Evolutionary conservation across 1,284 basidiomycete genomes (phyloP).

Genomic region (Spongispora temasekensis): DNA sequence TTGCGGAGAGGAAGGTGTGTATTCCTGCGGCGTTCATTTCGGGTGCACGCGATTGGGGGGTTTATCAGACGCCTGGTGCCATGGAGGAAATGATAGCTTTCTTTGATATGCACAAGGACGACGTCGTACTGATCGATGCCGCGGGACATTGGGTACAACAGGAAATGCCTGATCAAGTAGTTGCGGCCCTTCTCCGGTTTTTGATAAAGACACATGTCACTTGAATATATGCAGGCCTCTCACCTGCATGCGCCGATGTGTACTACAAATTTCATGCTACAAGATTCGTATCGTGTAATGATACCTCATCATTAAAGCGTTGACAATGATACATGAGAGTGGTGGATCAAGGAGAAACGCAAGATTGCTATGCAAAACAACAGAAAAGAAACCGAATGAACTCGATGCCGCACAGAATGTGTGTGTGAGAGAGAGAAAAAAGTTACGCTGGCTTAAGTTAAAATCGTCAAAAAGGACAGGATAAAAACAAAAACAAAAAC

Average conservation of each 20-base stretch:
- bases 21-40: slow-evolving; percentile 57
- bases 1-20: slow-evolving; percentile 39
- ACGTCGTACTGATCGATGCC: slow-evolving; percentile 54
- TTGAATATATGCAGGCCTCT: neutral
- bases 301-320: slow-evolving; percentile 21
- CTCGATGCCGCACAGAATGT: slow-evolving; percentile 8
- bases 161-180: slow-evolving; percentile 41
- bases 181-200: slow-evolving; percentile 25
- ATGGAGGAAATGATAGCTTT: slow-evolving; percentile 44
- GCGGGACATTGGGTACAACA: slow-evolving; percentile 69
- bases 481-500: neutral
- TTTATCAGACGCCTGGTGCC: slow-evolving; percentile 54
- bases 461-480: slow-evolving; percentile 5
- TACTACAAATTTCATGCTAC: slow-evolving; percentile 16
- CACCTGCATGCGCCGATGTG: neutral
- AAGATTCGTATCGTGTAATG: slow-evolving; percentile 19
- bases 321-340: slow-evolving; percentile 31
- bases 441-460: slow-evolving; percentile 12
- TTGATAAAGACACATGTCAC: slow-evolving; percentile 6
- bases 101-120: slow-evolving; percentile 38
- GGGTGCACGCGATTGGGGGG: slow-evolving; percentile 59
- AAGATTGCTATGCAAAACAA: slow-evolving; percentile 31
- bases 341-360: slow-evolving; percentile 14
- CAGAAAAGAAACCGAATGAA: slow-evolving; percentile 10
- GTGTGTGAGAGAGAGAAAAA: too few relatives aligned